Evolutionary conservation across 2,329 filamentous ascomycete genomes (phyloP).

Genomic region (Diaporthe batatas): DNA sequence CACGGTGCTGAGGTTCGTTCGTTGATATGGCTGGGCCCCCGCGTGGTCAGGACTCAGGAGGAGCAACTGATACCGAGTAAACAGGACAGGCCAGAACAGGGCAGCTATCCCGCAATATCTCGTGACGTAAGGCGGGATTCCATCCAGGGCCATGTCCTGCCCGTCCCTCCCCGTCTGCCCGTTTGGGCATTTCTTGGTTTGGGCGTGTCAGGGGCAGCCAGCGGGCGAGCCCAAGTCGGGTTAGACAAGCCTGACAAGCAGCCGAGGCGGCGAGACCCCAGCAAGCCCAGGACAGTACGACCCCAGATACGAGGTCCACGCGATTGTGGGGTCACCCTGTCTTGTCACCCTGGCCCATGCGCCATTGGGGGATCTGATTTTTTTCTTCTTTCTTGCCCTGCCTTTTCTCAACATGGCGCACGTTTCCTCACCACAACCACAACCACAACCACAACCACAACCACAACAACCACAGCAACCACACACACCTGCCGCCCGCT

Average conservation of each 20-base stretch:
- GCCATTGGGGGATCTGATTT: constrained; percentile 22
- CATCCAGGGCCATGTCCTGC: constrained; percentile 21
- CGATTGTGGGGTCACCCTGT: constrained; percentile 12
- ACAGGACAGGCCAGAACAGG: constrained; percentile 3
- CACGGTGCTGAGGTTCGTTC: not conserved
- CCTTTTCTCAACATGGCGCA: constrained; percentile 38
- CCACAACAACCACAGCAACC: too few species aligned
- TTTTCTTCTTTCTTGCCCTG: not conserved
- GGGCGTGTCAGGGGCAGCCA: constrained; percentile 33
- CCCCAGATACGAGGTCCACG: constrained; percentile 39
- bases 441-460: too few species aligned
- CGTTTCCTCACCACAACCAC: constrained; percentile 16
- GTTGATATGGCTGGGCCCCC: constrained; percentile 1
- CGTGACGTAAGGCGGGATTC: constrained; percentile 41
- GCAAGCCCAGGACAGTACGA: constrained; percentile 8
- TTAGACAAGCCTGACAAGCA: constrained; percentile 32
- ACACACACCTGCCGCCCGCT: not conserved
- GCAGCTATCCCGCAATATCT: constrained; percentile 15
- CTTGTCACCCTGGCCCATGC: not conserved
- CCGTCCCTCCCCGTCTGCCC: not conserved
- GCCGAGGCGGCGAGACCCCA: not conserved
- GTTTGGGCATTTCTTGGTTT: constrained; percentile 22
- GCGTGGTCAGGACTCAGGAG: constrained; percentile 1
- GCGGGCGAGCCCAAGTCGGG: constrained; percentile 36
- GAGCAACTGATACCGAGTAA: not conserved